Percentiles rank a stretch among this genome's conserved stretches.
Conservation (phyloP, 139 green algal genomes). For the Eudorina sp. region DNA sequence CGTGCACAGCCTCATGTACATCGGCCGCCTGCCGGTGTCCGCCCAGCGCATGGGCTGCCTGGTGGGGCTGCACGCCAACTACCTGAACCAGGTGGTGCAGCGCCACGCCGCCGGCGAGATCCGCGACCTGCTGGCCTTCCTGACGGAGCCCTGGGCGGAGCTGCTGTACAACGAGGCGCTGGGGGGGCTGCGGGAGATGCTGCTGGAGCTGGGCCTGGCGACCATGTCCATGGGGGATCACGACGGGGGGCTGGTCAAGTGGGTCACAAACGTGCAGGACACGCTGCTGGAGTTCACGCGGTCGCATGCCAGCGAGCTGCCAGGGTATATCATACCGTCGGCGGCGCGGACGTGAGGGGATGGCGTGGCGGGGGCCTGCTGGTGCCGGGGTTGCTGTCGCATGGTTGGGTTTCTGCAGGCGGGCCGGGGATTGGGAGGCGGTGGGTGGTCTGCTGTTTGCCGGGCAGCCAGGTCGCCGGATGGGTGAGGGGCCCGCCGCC, state of each 20-base stretch:
- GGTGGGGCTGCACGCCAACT: slow-evolving; percentile 62
- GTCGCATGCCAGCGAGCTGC: slow-evolving; percentile 39
- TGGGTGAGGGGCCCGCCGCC: too few relatives aligned
- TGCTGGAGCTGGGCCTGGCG: slow-evolving; percentile 31
- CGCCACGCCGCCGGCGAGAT: slow-evolving; percentile 30
- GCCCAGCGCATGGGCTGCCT: slow-evolving; percentile 54
- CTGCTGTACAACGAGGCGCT: slow-evolving; percentile 73
- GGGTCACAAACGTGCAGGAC: slow-evolving; percentile 27
- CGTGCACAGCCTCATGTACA: slow-evolving; percentile 51
- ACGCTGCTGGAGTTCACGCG: slow-evolving; percentile 50
- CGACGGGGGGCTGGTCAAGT: slow-evolving; percentile 26
- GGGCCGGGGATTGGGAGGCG: too few relatives aligned
- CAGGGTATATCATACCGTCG: slow-evolving; percentile 33
- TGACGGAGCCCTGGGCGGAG: slow-evolving; percentile 62
- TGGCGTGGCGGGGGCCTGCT: too few relatives aligned
- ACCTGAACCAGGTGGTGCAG: slow-evolving; percentile 52
- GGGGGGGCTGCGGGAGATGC: slow-evolving; percentile 46
- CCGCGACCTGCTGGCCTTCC: slow-evolving; percentile 50
- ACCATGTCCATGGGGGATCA: neutral
- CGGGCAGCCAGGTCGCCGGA: too few relatives aligned
- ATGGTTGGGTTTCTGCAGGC: too few relatives aligned
- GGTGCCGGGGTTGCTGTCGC: too few relatives aligned
- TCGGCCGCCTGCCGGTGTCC: slow-evolving; percentile 40
- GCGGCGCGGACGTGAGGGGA: slow-evolving; percentile 15
- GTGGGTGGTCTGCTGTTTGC: too few relatives aligned